Evolutionary conservation across 1,284 basidiomycete genomes (phyloP), one percentile per base, ranked within the genome.

Genomic region (Calocybe gambosa): DNA sequence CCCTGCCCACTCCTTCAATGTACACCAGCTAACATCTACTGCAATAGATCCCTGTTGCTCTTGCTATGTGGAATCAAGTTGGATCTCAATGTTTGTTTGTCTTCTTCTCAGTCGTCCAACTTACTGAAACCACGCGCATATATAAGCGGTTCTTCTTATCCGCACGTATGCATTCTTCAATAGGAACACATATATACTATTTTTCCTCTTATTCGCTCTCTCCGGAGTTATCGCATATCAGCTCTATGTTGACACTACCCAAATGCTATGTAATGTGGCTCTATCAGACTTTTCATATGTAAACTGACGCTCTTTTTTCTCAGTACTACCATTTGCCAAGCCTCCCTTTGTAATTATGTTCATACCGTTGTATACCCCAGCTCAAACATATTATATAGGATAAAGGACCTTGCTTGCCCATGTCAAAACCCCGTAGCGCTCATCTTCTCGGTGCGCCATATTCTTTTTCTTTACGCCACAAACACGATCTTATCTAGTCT

Each of bases 61-160:
- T 88, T 41, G 85, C 85, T 21, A 82, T 87, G 78, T 89, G 85
- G 85, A 89, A 89, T 57, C 86, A 89, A 74, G 82, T 86, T 45
- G 80, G 82, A 37, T 84, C 85, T 37, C 83, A 89, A 69, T 78
- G 82, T 81, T 54, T 43, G 70, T 64, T 38, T 41, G 2, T 41
- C 20, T 41, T 46, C 25, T 51, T 50, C n/a, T 39, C 43, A 26
- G 45, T 37, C 33, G 20, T 19, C 28, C 20, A 13, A 43, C 41
- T 28, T 42, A 52, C 33, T 33, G 44, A 29, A 39, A 26, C 42
- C 39, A 18, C 29, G 37, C 53, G 47, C 54, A 57, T 60, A 52
- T 53, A 53, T 56, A 52, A 85, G 81, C 77, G 50, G 82, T 89
- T 44, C 75, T 89, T 39, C 72, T 89, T 52, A 88, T 89, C 51